Evolutionary conservation across 2,329 filamentous ascomycete species (phyloP), one percentile per base, ranked within the genome.

Genomic region (Daldinia sp.): DNA sequence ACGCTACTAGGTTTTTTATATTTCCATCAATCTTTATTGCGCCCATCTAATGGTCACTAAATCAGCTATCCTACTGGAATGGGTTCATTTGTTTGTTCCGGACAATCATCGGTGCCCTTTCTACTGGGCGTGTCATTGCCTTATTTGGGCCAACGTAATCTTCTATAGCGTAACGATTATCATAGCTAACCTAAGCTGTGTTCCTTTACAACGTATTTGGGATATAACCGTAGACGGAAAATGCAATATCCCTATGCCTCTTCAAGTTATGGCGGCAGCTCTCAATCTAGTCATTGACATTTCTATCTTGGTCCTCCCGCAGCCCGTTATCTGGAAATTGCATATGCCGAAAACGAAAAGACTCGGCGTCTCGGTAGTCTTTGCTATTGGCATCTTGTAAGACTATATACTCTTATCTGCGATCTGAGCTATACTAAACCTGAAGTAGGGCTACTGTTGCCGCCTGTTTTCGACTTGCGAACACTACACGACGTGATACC

Each of bases 31-130:
- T 10, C 47, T 50, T 32, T 21, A 50, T 23, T 50, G 29, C 29
- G 47, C 29, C 9, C n/a, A 43, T n/a, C 21, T 32, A 35, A 1
- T 32, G 27, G 17, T 43, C 4, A 41, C 34, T 55, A 81, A 81
- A 60, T 70, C 70, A 0, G 75, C 77, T 13, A 80, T 82, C 49
- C 71, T 82, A 15, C 39, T 79, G 4, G 78, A 82, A 50, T 82
- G 80, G 79, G 70, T 70, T 13, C 71, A 73, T 35, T 32, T 67
- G 43, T 57, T 71, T 39, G 58, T 75, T 30, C 27, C 74, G 1
- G n/a, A 15, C 63, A 13, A 75, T 70, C 43, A 70, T 71, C 68
- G 67, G 2, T 61, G 62, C 5, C 34, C 11, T n/a, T 72, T 74
- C 27, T 73, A 45, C 45, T 73, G 71, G 72, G 50, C 55, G 0